Conservation (phyloP, 768 basidiomycete genomes). For the Pleurotus citrinopileatus region DNA sequence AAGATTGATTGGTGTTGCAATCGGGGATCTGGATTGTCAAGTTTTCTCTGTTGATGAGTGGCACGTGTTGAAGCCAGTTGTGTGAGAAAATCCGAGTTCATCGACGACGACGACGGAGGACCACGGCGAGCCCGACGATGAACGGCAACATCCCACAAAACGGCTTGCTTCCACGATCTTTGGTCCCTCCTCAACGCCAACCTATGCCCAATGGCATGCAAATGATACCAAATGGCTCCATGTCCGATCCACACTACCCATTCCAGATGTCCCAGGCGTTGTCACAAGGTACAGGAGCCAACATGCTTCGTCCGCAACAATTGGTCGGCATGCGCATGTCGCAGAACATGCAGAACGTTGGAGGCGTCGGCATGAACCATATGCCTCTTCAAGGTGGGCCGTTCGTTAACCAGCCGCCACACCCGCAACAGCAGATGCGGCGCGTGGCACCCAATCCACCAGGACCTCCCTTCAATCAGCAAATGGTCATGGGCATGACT, state of each 20-base stretch:
- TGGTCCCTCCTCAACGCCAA: neutral
- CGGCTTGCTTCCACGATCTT: neutral
- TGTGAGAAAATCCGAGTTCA: constrained; percentile 11
- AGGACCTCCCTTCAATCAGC: constrained; percentile 11
- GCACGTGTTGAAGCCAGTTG: constrained; percentile 10
- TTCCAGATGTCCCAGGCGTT: constrained; percentile 6
- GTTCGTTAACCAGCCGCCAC: constrained; percentile 26
- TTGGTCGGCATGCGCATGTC: neutral
- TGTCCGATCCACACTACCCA: neutral
- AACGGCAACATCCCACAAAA: constrained; percentile 8
- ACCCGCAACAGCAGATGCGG: constrained; percentile 32
- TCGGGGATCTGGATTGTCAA: no score
- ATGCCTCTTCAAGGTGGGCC: constrained; percentile 27
- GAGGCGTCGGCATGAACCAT: constrained; percentile 8
- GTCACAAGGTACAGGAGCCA: neutral
- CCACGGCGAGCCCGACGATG: constrained; percentile 8
- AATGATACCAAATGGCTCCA: constrained; percentile 3
- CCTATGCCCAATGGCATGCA: neutral
- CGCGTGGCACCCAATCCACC: constrained; percentile 2
- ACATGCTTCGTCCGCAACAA: neutral
- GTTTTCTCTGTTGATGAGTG: no score
- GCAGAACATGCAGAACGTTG: constrained; percentile 3
- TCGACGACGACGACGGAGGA: constrained; percentile 11
- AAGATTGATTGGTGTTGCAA: no score
- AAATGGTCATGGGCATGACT: constrained; percentile 30